phyloP scores from a whole-genome alignment of 495 filamentous ascomycete species.

The Annulohypoxylon maeteangense region DNA sequence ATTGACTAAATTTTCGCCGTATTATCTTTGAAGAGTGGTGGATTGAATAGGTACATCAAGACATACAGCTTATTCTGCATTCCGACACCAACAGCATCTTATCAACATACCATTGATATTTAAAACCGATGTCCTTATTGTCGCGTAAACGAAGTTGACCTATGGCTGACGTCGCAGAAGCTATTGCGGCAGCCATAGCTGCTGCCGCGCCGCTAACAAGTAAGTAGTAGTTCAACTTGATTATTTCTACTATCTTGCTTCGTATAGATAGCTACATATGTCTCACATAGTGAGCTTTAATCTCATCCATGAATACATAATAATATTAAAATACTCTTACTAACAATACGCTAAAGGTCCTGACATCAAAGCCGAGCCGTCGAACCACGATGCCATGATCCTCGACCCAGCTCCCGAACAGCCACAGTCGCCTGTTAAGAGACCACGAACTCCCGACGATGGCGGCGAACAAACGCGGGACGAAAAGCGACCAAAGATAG shows the following conservation, averaged over 20 bases:
- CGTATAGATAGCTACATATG: neutral
- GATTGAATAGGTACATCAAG: constrained; percentile 6
- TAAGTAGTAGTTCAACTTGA: constrained; percentile 29
- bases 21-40: constrained; percentile 15
- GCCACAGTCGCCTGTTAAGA: constrained; percentile 48
- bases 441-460: constrained; percentile 47
- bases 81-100: constrained; percentile 2
- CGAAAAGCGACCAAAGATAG: constrained; percentile 52
- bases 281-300: neutral
- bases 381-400: constrained; percentile 38
- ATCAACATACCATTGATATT: constrained; percentile 27
- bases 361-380: constrained; percentile 39
- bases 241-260: neutral
- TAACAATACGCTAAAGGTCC: constrained; percentile 39
- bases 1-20: constrained; percentile 52
- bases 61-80: constrained; percentile 14
- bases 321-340: neutral
- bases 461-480: constrained; percentile 35
- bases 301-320: neutral
- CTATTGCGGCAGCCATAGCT: constrained; percentile 47
- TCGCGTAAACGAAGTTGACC: constrained; percentile 32
- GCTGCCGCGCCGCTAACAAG: constrained; percentile 42
- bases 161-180: constrained; percentile 50
- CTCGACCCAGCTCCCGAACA: constrained; percentile 35
- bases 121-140: constrained; percentile 18